Evolutionary conservation across 352 stramenopile genomes (phyloP), one percentile per base, ranked within the genome.

Genomic region (Phytopythium cucurbitacearum): DNA sequence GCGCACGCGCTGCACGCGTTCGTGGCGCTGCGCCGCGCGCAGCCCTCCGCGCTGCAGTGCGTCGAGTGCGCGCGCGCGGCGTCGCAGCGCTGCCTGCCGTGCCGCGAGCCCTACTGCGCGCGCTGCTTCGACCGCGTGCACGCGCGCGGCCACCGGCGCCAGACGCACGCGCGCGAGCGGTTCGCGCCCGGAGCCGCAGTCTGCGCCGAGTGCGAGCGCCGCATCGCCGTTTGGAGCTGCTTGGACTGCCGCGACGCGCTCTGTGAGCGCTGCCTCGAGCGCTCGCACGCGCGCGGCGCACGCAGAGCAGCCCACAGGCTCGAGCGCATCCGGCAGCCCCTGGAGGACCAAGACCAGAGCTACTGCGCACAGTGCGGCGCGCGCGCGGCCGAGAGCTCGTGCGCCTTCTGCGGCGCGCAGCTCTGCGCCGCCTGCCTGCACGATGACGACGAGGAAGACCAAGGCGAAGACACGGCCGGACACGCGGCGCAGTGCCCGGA

Each of bases 21-120:
- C 62, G 66, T 63, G 45, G 51, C 67, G 15, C 56, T 94, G 44
- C 73, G 80, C 41, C 50, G 55, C 7, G 51, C 72, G 44, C 51
- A 48, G 16, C 64, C 63, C 4, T 54, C 50, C 5, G 67, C 65
- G 44, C 83, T 94, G 40, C 73, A 76, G 45, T 94, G 83, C 54
- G 63, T 91, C 57, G 83, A 94, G 60, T 94, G 80, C 59, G 70
- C 70, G 5, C 76, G 80, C 15, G 68, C 85, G 15, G 86, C 80
- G 4, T 73, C 60, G 7, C 51, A 64, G 35, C 73, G 83, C 5
- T 94, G 83, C 39, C 70, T 91, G 15, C 68, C 63, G 52, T 94
- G 84, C 58, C 69, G 84, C 45, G 81, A 94, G 58, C 69, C 90
- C 58, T 94, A 92, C 48, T 94, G 84, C 37, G 76, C 78, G 44